A percentile compares a stretch with the other conserved stretches of the same genome.
phyloP scores from a whole-genome alignment of 257 asterid species.

The Nicotiana obtusifolia region DNA sequence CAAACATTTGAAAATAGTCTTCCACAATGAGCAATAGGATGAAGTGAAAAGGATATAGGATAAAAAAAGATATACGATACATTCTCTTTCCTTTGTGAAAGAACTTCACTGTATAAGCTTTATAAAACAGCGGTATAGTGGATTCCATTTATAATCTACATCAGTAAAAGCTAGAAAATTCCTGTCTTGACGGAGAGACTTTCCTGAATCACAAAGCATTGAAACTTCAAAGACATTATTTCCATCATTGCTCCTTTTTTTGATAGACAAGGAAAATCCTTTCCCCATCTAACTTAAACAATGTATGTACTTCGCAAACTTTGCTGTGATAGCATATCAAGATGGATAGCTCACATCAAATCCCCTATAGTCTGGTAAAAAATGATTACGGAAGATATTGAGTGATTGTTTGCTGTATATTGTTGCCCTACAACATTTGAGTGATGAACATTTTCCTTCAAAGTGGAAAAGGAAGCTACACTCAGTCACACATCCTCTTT shows the following conservation, averaged over 20 bases:
- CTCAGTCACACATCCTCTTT: not conserved
- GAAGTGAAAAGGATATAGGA: not conserved
- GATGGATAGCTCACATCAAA: not conserved
- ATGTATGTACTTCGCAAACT: not conserved
- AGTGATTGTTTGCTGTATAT: not conserved
- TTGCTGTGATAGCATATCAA: not conserved
- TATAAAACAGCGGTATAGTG: not conserved
- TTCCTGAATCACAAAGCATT: conserved; percentile 1
- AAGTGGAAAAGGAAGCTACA: conserved; percentile 9
- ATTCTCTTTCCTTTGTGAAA: not conserved
- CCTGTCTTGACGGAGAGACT: not conserved
- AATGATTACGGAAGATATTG: not conserved
- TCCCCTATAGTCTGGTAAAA: not conserved
- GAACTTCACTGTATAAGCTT: not conserved
- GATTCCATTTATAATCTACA: not conserved
- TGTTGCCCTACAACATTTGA: not conserved
- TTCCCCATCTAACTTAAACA: not conserved
- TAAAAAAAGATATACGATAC: not conserved
- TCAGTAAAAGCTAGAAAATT: not conserved
- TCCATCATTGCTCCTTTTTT: not conserved
- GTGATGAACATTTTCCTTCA: not conserved
- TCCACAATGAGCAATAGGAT: not conserved
- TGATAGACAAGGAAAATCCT: not conserved
- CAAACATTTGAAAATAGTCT: not conserved
- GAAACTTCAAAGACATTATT: not conserved